Evolutionary conservation across 768 basidiomycete species (phyloP).

Genomic region (Kwoniella mangroviensis): DNA sequence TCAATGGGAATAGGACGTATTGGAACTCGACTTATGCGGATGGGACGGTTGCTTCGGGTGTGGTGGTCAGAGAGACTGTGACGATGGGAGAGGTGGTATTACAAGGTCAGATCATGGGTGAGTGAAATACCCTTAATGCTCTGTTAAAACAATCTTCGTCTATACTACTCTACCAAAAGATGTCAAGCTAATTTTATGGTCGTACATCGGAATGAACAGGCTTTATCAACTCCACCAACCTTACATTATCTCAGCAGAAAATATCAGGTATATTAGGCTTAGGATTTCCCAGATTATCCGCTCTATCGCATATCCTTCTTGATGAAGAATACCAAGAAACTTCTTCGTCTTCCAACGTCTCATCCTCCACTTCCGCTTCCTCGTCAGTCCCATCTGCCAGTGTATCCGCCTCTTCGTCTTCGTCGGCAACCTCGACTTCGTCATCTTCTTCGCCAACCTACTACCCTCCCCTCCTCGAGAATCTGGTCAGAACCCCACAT

Average conservation of each 20-base stretch:
- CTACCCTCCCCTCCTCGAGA: conserved; percentile 46
- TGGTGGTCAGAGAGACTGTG: conserved; percentile 36
- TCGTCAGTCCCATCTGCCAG: conserved; percentile 7
- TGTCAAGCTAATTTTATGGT: too few species aligned
- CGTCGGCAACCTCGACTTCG: conserved; percentile 18
- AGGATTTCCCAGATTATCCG: conserved; percentile 46
- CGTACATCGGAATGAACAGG: conserved; percentile 17
- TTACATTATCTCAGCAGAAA: conserved; percentile 41
- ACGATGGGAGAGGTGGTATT: conserved; percentile 22
- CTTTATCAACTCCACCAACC: conserved; percentile 45
- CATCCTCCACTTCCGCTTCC: conserved; percentile 8
- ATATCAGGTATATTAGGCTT: conserved; percentile 49
- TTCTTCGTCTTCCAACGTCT: not conserved
- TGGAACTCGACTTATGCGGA: conserved; percentile 47
- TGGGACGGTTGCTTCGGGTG: conserved; percentile 35
- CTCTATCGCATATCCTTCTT: conserved; percentile 21
- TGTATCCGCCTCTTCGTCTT: conserved; percentile 11
- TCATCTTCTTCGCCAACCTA: conserved; percentile 30
- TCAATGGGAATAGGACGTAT: conserved; percentile 31
- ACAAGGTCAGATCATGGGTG: conserved; percentile 34
- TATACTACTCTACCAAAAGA: too few species aligned
- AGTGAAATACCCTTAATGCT: not conserved
- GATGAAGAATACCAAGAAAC: not conserved
- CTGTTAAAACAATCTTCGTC: too few species aligned
- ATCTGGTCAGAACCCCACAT: conserved; percentile 22